A percentile compares a stretch with the other conserved stretches of the same genome.
Evolutionary conservation across 2,329 filamentous ascomycete genomes (phyloP).

Genomic region (Phaeosphaeriaceae sp.): DNA sequence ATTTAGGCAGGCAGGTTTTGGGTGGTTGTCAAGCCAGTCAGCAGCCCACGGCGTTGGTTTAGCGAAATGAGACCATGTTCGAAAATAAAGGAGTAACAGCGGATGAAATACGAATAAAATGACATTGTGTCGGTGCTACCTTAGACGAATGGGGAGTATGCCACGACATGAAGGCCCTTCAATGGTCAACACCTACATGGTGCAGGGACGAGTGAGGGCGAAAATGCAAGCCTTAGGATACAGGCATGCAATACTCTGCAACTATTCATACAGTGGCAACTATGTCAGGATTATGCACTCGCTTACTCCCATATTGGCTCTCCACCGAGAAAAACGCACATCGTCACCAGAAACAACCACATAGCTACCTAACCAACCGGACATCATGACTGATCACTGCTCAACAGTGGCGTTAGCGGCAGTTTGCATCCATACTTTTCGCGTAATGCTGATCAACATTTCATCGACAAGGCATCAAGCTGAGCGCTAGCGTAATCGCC

Average conservation of each 20-base stretch:
- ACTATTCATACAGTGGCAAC: constrained; percentile 8
- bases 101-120: constrained; percentile 1
- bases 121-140: background rate
- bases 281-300: background rate
- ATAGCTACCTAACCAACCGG: background rate
- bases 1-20: too few relatives aligned
- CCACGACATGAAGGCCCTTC: too few relatives aligned
- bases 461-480: too few relatives aligned
- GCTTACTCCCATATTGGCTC: constrained; percentile 6
- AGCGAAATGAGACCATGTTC: background rate
- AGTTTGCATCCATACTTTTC: background rate
- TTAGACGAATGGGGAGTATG: background rate
- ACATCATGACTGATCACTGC: background rate
- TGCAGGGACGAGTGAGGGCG: too few relatives aligned
- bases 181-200: too few relatives aligned
- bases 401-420: background rate
- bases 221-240: too few relatives aligned
- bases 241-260: background rate
- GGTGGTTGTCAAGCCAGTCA: background rate
- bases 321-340: background rate
- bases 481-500: too few relatives aligned
- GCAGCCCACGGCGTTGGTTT: background rate
- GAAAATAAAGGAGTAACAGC: background rate
- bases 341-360: background rate
- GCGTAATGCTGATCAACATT: background rate